A percentile compares a stretch with the other conserved stretches of the same genome.
phyloP scores from a whole-genome alignment of 305 asterid genomes.

The Lippia alba region DNA sequence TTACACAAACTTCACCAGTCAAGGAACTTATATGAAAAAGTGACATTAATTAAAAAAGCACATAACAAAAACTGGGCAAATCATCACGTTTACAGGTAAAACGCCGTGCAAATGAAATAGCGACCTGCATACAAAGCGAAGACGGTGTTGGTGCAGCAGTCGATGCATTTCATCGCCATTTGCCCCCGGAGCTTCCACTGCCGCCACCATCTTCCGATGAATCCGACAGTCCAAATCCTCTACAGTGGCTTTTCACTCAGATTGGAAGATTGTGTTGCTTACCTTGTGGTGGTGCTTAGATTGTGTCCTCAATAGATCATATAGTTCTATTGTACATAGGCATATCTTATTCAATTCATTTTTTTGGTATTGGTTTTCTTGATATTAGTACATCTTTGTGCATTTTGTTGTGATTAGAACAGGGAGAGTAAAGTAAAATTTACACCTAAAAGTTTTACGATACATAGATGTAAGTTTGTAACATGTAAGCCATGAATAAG shows the following conservation, averaged over 20 bases:
- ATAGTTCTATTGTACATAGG: conserved; percentile 32
- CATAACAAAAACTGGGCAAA: no score
- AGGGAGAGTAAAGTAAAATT: conserved; percentile 6
- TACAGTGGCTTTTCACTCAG: conserved; percentile 84
- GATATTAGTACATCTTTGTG: background rate
- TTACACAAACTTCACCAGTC: no score
- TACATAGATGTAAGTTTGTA: conserved; percentile 20
- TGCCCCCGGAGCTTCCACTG: conserved; percentile 73
- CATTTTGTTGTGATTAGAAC: conserved; percentile 1
- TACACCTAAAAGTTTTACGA: background rate
- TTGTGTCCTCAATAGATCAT: conserved; percentile 11
- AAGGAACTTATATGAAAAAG: no score
- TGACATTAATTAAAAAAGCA: no score
- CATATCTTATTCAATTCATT: conserved; percentile 35
- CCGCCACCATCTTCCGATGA: conserved; percentile 49
- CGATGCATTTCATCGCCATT: conserved; percentile 85
- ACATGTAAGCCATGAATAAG: conserved; percentile 7
- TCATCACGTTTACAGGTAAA: conserved; percentile 59
- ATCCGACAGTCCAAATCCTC: conserved; percentile 55
- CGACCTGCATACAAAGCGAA: conserved; percentile 63
- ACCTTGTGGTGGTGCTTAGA: conserved; percentile 71
- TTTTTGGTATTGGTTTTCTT: conserved; percentile 26
- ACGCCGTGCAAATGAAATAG: conserved; percentile 75
- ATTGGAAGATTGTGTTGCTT: conserved; percentile 73
- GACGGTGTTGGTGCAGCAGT: conserved; percentile 96